phyloP scores from a whole-genome alignment of 2,329 filamentous ascomycete genomes.

The Xylaria sp. region DNA sequence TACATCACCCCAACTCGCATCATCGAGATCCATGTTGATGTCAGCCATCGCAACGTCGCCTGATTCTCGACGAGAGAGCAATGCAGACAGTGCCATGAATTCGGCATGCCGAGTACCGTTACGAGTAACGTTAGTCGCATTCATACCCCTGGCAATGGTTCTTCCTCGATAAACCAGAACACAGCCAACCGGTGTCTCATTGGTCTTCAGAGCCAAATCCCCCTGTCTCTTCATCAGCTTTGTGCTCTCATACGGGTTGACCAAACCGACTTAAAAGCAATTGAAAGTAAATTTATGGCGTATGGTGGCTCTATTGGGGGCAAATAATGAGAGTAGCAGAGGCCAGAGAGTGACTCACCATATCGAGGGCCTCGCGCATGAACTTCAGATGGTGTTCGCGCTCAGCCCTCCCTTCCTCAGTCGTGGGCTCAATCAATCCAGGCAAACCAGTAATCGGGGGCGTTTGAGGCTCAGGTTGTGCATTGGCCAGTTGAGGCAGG shows the following conservation, averaged over 20 bases:
- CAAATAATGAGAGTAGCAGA: conserved; percentile 1
- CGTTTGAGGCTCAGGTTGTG: conserved; percentile 35
- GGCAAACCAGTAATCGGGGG: conserved; percentile 43
- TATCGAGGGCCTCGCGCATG: conserved; percentile 86
- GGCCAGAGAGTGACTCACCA: conserved; percentile 65
- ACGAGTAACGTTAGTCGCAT: conserved; percentile 91
- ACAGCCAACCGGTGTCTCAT: conserved; percentile 97
- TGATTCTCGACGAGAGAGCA: conserved; percentile 58
- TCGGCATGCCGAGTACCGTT: conserved; percentile 96
- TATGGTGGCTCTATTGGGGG: not conserved
- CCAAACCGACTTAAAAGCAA: not conserved
- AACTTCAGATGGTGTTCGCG: conserved; percentile 66
- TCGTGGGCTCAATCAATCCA: conserved; percentile 50
- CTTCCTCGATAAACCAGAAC: conserved; percentile 84
- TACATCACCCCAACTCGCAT: conserved; percentile 62
- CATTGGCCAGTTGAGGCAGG: conserved; percentile 34
- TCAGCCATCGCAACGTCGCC: conserved; percentile 43
- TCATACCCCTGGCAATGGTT: conserved; percentile 92
- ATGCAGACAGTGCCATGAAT: conserved; percentile 81
- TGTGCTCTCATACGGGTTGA: conserved; percentile 17
- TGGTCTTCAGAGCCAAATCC: conserved; percentile 81
- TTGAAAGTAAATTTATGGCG: not conserved
- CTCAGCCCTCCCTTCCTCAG: conserved; percentile 53
- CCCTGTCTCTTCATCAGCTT: conserved; percentile 66
- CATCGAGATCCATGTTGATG: conserved; percentile 47